Conservation (phyloP, 352 stramenopile genomes). For the Thalassiosira exigua region DNA sequence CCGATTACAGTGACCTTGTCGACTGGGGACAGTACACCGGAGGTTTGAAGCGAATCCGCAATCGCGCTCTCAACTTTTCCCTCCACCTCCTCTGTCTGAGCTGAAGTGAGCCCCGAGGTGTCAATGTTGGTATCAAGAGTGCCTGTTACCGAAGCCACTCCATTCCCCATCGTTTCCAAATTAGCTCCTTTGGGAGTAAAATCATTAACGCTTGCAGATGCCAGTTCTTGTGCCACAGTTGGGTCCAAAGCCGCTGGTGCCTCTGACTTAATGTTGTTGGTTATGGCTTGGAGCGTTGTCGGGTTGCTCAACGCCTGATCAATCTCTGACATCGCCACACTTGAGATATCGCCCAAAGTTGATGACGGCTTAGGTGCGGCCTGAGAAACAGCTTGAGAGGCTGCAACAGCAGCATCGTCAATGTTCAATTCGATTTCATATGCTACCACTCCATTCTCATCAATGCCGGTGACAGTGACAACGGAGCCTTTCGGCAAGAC, state of each 20-base stretch:
- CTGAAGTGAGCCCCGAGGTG: constrained; percentile 2
- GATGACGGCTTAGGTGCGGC: background rate
- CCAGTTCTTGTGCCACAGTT: background rate
- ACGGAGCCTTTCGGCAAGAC: constrained; percentile 6
- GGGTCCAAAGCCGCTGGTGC: background rate
- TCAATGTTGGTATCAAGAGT: constrained; percentile 19
- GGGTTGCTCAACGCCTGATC: background rate
- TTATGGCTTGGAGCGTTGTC: background rate
- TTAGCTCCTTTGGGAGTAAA: background rate
- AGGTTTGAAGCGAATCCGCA: constrained; percentile 12
- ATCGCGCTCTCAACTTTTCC: constrained; percentile 20
- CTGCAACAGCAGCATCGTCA: background rate
- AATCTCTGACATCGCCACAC: constrained; percentile 1
- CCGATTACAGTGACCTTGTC: constrained; percentile 31
- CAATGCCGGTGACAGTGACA: constrained; percentile 29
- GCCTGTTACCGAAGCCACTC: constrained; percentile 1
- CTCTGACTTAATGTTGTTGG: background rate
- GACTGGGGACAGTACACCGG: constrained; percentile 20
- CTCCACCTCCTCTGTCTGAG: constrained; percentile 17
- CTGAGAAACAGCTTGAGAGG: background rate
- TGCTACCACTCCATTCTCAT: constrained; percentile 17
- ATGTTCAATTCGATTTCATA: constrained; percentile 15
- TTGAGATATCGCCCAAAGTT: background rate
- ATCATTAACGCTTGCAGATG: background rate
- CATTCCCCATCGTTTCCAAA: background rate